phyloP scores from a whole-genome alignment of 2,329 filamentous ascomycete genomes.

The Diatrype stigma region DNA sequence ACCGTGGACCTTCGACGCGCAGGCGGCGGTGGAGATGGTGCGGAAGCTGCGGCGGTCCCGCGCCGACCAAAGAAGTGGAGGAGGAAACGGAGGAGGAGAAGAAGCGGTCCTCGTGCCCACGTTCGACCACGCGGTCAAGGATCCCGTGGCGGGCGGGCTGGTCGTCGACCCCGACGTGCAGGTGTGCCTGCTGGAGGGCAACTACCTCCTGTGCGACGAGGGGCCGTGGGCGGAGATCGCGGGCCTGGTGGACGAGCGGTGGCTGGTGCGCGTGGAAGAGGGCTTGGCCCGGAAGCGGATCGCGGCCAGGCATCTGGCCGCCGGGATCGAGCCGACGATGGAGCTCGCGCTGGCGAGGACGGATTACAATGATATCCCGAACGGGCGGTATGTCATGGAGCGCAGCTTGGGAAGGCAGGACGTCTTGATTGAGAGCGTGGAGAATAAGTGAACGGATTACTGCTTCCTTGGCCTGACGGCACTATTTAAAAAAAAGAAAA shows the following conservation, averaged over 20 bases:
- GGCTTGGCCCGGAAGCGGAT: conserved; percentile 31
- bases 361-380: conserved; percentile 34
- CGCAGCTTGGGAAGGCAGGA: neutral
- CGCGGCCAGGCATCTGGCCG: conserved; percentile 33
- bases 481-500: too few species aligned
- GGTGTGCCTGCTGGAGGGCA: conserved; percentile 20
- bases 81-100: too few species aligned
- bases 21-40: conserved; percentile 16
- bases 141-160: conserved; percentile 15
- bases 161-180: conserved; percentile 7
- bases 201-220: conserved; percentile 26
- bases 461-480: too few species aligned
- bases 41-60: conserved; percentile 7
- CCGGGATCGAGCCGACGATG: conserved; percentile 35
- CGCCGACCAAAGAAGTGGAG: too few species aligned
- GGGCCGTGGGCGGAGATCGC: conserved; percentile 30
- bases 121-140: conserved; percentile 21
- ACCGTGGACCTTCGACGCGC: conserved; percentile 30
- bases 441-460: neutral
- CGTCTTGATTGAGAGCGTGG: neutral
- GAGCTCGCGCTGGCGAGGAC: conserved; percentile 31
- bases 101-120: conserved; percentile 12
- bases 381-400: conserved; percentile 18
- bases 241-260: conserved; percentile 33
- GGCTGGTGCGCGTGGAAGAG: conserved; percentile 36